A percentile compares a stretch with the other conserved stretches of the same genome.
These are phyloP conservation scores for Lathyrus sativus DNA, from an alignment of 306 rosid species.

Conservation along the genomic window DNA sequence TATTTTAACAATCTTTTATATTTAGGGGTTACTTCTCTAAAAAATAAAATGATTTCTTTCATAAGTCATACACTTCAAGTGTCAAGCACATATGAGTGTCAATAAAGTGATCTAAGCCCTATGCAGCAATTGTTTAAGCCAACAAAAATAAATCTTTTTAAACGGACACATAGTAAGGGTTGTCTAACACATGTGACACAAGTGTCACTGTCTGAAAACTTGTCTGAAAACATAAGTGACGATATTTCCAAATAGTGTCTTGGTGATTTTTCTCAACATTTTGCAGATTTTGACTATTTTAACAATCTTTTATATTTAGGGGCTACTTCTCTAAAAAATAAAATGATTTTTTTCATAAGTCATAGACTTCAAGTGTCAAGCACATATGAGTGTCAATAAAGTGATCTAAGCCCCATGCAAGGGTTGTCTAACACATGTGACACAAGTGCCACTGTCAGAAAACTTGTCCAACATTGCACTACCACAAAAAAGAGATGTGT, in stretches of 20 bases:
- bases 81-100: conserved; percentile 7
- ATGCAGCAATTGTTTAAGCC: no score
- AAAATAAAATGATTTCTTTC: background rate
- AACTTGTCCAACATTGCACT: background rate
- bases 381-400: conserved; percentile 1
- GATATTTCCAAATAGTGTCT: background rate
- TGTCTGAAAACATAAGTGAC: conserved; percentile 7
- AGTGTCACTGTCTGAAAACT: background rate
- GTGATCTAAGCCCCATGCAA: background rate
- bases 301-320: background rate
- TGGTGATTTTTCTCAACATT: background rate
- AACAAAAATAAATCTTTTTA: no score
- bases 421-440: background rate
- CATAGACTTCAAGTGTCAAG: background rate
- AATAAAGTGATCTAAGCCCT: background rate
- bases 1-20: background rate
- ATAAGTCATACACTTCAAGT: background rate
- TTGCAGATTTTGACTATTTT: background rate
- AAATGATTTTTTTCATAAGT: background rate
- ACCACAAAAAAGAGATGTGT: background rate
- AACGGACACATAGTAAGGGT: background rate
- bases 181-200: background rate
- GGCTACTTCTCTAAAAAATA: background rate
- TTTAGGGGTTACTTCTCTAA: background rate
- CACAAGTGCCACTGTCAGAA: background rate